phyloP scores from a whole-genome alignment of 768 basidiomycete genomes.

The Chalciporus chontae region DNA sequence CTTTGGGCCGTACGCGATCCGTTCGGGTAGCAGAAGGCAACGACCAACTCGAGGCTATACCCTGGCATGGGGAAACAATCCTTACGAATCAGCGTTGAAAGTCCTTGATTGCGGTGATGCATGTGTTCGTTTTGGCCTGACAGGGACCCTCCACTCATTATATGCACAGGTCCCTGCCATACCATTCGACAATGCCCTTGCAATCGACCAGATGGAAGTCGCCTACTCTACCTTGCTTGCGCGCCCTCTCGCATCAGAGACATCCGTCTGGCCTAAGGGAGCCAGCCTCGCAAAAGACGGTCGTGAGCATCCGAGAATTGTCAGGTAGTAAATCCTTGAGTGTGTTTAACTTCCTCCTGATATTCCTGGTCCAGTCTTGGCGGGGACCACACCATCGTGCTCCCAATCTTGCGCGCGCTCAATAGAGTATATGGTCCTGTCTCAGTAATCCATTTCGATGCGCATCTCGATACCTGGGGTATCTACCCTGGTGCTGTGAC shows the following conservation, averaged over 20 bases:
- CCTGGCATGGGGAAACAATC: constrained; percentile 67
- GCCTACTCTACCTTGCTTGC: constrained; percentile 75
- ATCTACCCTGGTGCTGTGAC: constrained; percentile 39
- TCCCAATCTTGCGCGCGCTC: constrained; percentile 80
- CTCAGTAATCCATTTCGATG: constrained; percentile 83
- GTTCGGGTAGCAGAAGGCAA: constrained; percentile 73
- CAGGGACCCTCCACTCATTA: background rate
- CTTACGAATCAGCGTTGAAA: constrained; percentile 53
- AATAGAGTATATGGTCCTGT: constrained; percentile 78
- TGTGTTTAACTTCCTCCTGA: background rate
- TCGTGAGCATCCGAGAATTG: constrained; percentile 66
- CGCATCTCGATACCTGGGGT: constrained; percentile 64
- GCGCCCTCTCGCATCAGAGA: constrained; percentile 40
- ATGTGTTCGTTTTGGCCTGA: background rate
- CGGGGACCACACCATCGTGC: constrained; percentile 86
- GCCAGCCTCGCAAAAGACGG: constrained; percentile 51
- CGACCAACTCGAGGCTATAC: constrained; percentile 60
- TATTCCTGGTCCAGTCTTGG: constrained; percentile 43
- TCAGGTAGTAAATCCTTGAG: constrained; percentile 42
- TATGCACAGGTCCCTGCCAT: constrained; percentile 60
- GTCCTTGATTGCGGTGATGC: constrained; percentile 87
- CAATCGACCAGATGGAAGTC: constrained; percentile 83
- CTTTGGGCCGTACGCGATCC: constrained; percentile 84
- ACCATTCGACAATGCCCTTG: constrained; percentile 80
- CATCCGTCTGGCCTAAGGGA: constrained; percentile 22